These are phyloP conservation scores for Rhodocollybia butyracea DNA, from an alignment of 768 basidiomycete genomes.

Conservation along the genomic window DNA sequence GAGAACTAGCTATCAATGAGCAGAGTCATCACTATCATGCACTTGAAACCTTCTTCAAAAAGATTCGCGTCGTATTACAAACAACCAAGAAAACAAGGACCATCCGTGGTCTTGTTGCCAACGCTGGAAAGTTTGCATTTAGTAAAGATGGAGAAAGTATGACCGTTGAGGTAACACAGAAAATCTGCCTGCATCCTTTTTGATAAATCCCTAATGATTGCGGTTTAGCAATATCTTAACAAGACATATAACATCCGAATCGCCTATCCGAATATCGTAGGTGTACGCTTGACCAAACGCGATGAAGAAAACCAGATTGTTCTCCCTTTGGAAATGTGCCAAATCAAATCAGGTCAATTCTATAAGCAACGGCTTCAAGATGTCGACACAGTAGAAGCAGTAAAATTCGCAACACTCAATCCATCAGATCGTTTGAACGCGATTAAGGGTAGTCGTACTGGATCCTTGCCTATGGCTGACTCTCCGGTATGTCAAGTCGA, in stretches of 20 bases:
- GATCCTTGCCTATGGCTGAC: conserved; percentile 22
- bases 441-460: conserved; percentile 27
- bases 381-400: conserved; percentile 29
- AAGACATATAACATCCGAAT: conserved; percentile 30
- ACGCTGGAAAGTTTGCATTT: conserved; percentile 39
- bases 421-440: conserved; percentile 36
- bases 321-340: conserved; percentile 51
- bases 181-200: background rate
- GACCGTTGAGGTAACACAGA: conserved; percentile 34
- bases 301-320: conserved; percentile 26
- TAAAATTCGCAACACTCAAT: conserved; percentile 45
- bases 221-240: conserved; percentile 42
- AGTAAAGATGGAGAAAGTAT: conserved; percentile 29
- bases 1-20: conserved; percentile 25
- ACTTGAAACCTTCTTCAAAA: conserved; percentile 37
- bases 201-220: background rate
- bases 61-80: conserved; percentile 27
- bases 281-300: conserved; percentile 28
- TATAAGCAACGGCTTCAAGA: conserved; percentile 43
- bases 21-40: conserved; percentile 21
- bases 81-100: conserved; percentile 26
- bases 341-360: conserved; percentile 43
- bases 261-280: conserved; percentile 32
- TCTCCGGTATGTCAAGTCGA: conserved; percentile 3
- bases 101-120: conserved; percentile 31